phyloP scores from a whole-genome alignment of 345 rosid genomes.

The Syzygium aromaticum region DNA sequence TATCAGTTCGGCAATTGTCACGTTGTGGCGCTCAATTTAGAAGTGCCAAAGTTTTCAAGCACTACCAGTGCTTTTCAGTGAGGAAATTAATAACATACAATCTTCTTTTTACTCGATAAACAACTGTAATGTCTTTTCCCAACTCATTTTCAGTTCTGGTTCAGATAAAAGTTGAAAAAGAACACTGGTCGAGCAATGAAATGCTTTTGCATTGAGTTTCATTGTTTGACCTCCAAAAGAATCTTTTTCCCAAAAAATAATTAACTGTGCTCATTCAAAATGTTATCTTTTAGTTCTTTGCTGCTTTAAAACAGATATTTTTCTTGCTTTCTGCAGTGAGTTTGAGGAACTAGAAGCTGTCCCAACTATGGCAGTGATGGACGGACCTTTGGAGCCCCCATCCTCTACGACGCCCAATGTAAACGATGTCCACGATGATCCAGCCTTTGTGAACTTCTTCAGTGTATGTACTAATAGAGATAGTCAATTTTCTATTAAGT shows the following conservation, averaged over 20 bases:
- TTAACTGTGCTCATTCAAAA: background rate
- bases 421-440: constrained; percentile 63
- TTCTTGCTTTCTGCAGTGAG: constrained; percentile 39
- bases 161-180: background rate
- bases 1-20: background rate
- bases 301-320: background rate
- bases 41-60: background rate
- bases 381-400: constrained; percentile 83
- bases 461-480: constrained; percentile 36
- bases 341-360: constrained; percentile 93
- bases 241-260: background rate
- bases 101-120: background rate
- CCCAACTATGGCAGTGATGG: constrained; percentile 86
- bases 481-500: background rate
- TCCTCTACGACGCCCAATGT: constrained; percentile 27
- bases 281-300: background rate
- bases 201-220: background rate
- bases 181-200: background rate
- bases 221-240: background rate
- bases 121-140: background rate
- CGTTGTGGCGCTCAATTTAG: background rate
- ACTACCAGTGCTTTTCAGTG: background rate
- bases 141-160: background rate
- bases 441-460: constrained; percentile 80
- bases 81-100: background rate